A percentile compares a stretch with the other conserved stretches of the same genome.
phyloP scores from a whole-genome alignment of 306 rosid species.

The Malus fusca region DNA sequence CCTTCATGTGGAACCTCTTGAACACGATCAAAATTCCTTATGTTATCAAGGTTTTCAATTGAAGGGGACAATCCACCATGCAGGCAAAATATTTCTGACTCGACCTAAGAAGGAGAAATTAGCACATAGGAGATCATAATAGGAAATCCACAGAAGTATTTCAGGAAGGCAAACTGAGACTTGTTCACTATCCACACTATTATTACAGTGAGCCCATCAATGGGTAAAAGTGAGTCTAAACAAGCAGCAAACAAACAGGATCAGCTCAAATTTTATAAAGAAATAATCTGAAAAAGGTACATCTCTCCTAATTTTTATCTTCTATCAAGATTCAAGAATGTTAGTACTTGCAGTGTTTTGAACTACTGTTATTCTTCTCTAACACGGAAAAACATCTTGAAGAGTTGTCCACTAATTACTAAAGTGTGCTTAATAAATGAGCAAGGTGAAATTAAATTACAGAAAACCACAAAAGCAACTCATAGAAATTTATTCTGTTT shows the following conservation, averaged over 20 bases:
- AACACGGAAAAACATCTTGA: neutral
- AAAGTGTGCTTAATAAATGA: neutral
- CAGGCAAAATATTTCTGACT: constrained; percentile 94
- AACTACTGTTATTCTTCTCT: neutral
- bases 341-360: neutral
- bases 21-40: constrained; percentile 96
- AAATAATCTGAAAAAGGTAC: neutral
- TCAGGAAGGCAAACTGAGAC: neutral
- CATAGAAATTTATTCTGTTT: neutral
- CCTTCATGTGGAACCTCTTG: constrained; percentile 99
- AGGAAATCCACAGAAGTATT: neutral
- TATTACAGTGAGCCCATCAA: neutral
- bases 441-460: neutral
- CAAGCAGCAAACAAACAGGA: neutral
- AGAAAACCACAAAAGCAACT: neutral
- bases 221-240: neutral
- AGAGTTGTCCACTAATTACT: neutral
- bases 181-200: constrained; percentile 16
- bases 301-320: neutral
- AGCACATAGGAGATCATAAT: constrained; percentile 11
- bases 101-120: constrained; percentile 52
- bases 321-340: neutral
- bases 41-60: constrained; percentile 91
- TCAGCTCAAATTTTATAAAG: neutral
- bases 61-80: constrained; percentile 99